A percentile compares a stretch with the other conserved stretches of the same genome.
phyloP scores from a whole-genome alignment of 176 grass and related monocot species.

The Typha latifolia region DNA sequence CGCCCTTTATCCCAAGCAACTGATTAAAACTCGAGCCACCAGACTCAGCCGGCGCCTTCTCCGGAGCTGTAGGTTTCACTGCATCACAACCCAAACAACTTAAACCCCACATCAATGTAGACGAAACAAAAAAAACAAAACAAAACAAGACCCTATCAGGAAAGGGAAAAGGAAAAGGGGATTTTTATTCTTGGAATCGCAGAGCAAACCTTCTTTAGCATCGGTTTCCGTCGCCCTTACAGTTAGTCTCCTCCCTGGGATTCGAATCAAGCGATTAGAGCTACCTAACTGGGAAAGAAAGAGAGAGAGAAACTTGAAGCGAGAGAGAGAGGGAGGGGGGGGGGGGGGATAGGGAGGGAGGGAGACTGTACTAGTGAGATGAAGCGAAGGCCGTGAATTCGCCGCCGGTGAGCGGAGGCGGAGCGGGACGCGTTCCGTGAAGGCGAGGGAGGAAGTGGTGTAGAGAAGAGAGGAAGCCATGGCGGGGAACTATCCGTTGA shows the following conservation, averaged over 20 bases:
- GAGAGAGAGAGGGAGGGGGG: neutral
- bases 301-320: neutral
- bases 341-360: accelerated
- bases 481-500: neutral
- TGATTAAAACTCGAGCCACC: constrained; percentile 89
- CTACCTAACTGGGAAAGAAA: neutral
- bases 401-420: constrained; percentile 2
- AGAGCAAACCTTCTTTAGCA: constrained; percentile 40
- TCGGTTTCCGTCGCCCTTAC: constrained; percentile 50
- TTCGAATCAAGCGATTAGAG: neutral
- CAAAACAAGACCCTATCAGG: neutral
- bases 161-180: neutral
- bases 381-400: constrained; percentile 6
- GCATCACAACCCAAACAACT: constrained; percentile 10
- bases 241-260: constrained; percentile 26
- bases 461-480: constrained; percentile 38
- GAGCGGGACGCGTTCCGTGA: constrained; percentile 16
- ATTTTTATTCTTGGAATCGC: neutral
- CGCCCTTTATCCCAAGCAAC: constrained; percentile 92
- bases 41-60: constrained; percentile 36
- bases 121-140: neutral
- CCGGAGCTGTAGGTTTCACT: constrained; percentile 46
- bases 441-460: constrained; percentile 10
- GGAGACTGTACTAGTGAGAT: constrained; percentile 19
- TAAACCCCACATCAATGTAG: neutral